Percentiles rank a stretch among this genome's conserved stretches.
Conservation (phyloP, 179 eudicot genomes). For the Spergularia azorica region DNA sequence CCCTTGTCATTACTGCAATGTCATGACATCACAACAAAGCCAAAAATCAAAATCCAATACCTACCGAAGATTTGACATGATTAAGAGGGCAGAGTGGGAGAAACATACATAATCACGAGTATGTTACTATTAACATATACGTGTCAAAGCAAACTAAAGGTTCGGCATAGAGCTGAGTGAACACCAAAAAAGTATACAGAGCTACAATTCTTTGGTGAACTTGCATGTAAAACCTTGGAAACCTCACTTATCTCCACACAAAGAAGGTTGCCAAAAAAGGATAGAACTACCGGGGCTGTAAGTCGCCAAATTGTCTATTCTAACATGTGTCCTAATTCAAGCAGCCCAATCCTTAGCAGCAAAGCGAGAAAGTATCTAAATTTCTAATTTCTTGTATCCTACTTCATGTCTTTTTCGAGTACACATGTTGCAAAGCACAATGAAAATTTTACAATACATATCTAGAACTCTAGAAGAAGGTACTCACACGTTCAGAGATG, state of each 20-base stretch:
- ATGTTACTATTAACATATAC: too few species aligned
- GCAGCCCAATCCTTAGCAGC: too few species aligned
- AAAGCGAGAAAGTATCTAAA: too few species aligned
- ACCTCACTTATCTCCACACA: background rate
- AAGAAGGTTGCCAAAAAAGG: background rate
- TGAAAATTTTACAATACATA: background rate
- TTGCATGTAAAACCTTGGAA: background rate
- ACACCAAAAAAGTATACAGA: background rate
- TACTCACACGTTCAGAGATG: conserved; percentile 82
- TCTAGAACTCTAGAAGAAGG: background rate
- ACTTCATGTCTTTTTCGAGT: too few species aligned
- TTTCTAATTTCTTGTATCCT: too few species aligned
- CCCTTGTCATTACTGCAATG: conserved; percentile 73
- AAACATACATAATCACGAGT: too few species aligned
- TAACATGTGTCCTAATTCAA: too few species aligned
- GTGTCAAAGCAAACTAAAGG: too few species aligned
- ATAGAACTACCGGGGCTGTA: background rate
- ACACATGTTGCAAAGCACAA: background rate
- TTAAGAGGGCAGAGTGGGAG: background rate
- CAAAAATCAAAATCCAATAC: background rate
- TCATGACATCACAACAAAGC: background rate
- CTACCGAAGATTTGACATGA: background rate
- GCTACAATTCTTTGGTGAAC: background rate
- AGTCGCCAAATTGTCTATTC: too few species aligned
- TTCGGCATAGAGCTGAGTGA: background rate